Evolutionary conservation across 2,329 filamentous ascomycete species (phyloP), one percentile per base, ranked within the genome.

Genomic region (Sclerotinia spermophila): DNA sequence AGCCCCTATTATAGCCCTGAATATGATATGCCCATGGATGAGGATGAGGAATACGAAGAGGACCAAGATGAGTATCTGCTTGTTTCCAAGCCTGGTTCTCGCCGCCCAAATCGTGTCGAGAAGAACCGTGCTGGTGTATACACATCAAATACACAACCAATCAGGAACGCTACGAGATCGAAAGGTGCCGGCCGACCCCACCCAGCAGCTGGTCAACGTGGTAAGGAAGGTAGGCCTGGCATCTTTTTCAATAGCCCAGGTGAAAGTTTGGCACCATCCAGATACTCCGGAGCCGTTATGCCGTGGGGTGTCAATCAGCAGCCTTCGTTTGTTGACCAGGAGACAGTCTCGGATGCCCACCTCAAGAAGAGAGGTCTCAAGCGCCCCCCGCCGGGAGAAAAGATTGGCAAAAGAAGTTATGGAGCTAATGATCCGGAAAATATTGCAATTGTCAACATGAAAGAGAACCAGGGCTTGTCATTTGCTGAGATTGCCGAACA

Each of bases 351-450:
- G 3, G 75, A 78, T 56, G 77, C 76, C 27, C 66, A 72, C 30
- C 70, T 77, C 7, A 30, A 72, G n/a, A 79, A 79, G 73, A 73
- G 75, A 40, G 72, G 73, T 24, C 60, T 78, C 4, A 70, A 62
- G 3, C 73, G 73, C n/a, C 71, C 69, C 11, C 59, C 68, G 2
- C 65, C 71, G 0, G 67, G 64, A 21, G 71, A 72, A 6, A 72
- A 71, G 40, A 68, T 77, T 38, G 72, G 71, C 65, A 76, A 76
- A 69, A 71, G 77, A 44, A 76, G 73, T 44, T 76, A 74, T 48
- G 78, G 78, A 13, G 77, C 75, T 0, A 79, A 74, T 33, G 77
- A 79, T 44, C 78, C 78, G 0, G 78, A 78, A 55, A 79, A 79
- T 27, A 74, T 79, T 17, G 60, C 33, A 1, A 79, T 79, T 51